Evolutionary conservation across 2,329 filamentous ascomycete genomes (phyloP).

Genomic region (Neonectria ditissima): DNA sequence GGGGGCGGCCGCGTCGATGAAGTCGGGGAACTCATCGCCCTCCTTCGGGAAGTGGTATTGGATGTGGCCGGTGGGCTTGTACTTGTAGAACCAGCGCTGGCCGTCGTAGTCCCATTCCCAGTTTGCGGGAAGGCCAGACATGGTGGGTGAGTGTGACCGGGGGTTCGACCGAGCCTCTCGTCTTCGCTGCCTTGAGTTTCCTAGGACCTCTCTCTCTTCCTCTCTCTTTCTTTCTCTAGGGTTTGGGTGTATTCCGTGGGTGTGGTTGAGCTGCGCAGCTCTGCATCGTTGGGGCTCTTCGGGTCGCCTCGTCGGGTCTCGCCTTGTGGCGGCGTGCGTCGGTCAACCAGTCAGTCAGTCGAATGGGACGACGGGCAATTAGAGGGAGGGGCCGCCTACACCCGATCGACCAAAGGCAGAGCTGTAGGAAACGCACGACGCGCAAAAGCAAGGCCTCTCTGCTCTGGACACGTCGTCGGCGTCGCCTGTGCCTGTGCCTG

Average conservation of each 20-base stretch:
- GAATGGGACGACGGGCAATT: background rate
- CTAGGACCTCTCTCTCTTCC: background rate
- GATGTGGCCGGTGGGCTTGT: conserved; percentile 63
- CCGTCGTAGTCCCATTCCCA: conserved; percentile 72
- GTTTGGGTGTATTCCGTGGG: background rate
- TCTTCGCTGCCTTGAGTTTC: background rate
- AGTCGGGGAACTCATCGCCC: conserved; percentile 70
- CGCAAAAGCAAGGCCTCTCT: conserved; percentile 1
- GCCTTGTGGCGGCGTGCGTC: background rate
- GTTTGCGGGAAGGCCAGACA: conserved; percentile 60
- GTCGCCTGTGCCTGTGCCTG: conserved; percentile 23
- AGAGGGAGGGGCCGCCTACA: no score
- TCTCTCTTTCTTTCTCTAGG: background rate
- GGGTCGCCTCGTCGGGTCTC: conserved; percentile 8
- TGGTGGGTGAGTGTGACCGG: no score
- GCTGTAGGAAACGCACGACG: background rate
- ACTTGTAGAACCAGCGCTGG: conserved; percentile 68
- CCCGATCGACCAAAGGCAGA: no score
- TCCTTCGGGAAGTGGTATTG: conserved; percentile 69
- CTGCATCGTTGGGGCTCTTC: conserved; percentile 23
- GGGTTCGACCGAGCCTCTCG: no score
- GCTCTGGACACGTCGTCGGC: conserved; percentile 22
- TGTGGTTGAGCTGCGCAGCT: conserved; percentile 14
- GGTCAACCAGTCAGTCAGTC: conserved; percentile 11
- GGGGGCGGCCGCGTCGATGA: conserved; percentile 54